Percentiles rank a stretch among this genome's conserved stretches.
Evolutionary conservation across 768 basidiomycete species (phyloP).

Genomic region (Galerina sulciceps): DNA sequence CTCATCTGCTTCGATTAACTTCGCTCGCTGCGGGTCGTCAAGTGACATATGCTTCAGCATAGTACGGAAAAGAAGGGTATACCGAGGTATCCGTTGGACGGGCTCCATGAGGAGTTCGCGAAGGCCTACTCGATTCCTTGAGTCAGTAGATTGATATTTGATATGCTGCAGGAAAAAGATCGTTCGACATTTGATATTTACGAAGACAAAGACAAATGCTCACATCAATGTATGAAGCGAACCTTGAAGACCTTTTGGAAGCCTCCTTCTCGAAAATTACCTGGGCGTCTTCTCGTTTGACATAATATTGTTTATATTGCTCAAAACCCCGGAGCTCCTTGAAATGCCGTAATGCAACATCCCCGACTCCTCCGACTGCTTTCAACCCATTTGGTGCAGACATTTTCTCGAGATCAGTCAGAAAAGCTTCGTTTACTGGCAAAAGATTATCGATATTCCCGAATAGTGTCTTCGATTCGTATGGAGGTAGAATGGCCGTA

Average conservation of each 20-base stretch:
- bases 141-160: slow-evolving; percentile 81
- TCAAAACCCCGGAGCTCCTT: slow-evolving; percentile 85
- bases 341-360: slow-evolving; percentile 87
- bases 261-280: slow-evolving; percentile 84
- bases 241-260: slow-evolving; percentile 78
- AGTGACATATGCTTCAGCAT: slow-evolving; percentile 91
- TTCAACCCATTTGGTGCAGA: slow-evolving; percentile 58
- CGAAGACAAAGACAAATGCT: slow-evolving; percentile 24
- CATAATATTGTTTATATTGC: slow-evolving; percentile 89
- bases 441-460: slow-evolving; percentile 92
- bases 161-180: slow-evolving; percentile 57
- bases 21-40: slow-evolving; percentile 75
- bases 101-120: slow-evolving; percentile 96
- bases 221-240: slow-evolving; percentile 88
- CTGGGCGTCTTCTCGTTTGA: slow-evolving; percentile 93
- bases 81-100: slow-evolving; percentile 93
- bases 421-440: slow-evolving; percentile 87
- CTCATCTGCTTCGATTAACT: slow-evolving; percentile 83
- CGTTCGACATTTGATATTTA: slow-evolving; percentile 4
- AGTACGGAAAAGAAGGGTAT: slow-evolving; percentile 88
- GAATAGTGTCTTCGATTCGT: slow-evolving; percentile 93
- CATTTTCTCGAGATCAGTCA: slow-evolving; percentile 84
- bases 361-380: slow-evolving; percentile 72
- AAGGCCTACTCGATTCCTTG: slow-evolving; percentile 82
- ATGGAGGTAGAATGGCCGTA: slow-evolving; percentile 85